Evolutionary conservation across 805 yeast species (phyloP), one percentile per base, ranked within the genome.

Genomic region (Suhomyces pyralidae): DNA sequence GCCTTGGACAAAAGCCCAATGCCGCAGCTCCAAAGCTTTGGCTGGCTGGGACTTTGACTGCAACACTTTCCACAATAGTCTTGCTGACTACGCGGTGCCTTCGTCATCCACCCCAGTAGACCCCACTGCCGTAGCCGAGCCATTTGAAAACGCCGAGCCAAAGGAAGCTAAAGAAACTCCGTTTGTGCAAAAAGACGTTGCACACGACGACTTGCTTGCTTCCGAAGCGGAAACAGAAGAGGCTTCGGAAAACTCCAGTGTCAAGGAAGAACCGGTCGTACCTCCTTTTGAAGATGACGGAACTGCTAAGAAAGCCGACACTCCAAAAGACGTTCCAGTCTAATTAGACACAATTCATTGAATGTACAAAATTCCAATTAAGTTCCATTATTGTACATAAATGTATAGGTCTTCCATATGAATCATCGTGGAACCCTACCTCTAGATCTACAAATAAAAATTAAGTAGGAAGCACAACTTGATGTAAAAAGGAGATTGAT

Each of bases 21-120:
- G 99, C 72, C 71, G 76, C 53, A 72, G 77, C 44, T 75, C 92
- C 45, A 82, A 83, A 71, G 68, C 82, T 60, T 57, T 88, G 30
- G 55, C 74, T 3, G 77, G 81, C 40, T 94, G 98, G 99, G 99
- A 94, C 77, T 94, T 84, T 66, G 87, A 86, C 64, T 94, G 99
- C 74, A 75, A 73, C 55, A 60, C 76, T 12, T 90, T 81, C 67
- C 75, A 74, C 42, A 68, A 61, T 5, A 60, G 48, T n/a, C 50
- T 61, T 15, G 58, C 58, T 17, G 67, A 68, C 22, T 73, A 74
- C 57, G 26, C 50, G 12, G 19, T 47, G 5, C 42, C 56, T 20
- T 30, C 53, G 14, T 36, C 54, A 8, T 20, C 58, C 3, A 34
- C 43, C 26, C 40, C 51, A 3, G 19, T 28, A n/a, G 24, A 38